Conservation (phyloP, 2,329 filamentous ascomycete species). For the Myriosclerotinia curreyana region DNA sequence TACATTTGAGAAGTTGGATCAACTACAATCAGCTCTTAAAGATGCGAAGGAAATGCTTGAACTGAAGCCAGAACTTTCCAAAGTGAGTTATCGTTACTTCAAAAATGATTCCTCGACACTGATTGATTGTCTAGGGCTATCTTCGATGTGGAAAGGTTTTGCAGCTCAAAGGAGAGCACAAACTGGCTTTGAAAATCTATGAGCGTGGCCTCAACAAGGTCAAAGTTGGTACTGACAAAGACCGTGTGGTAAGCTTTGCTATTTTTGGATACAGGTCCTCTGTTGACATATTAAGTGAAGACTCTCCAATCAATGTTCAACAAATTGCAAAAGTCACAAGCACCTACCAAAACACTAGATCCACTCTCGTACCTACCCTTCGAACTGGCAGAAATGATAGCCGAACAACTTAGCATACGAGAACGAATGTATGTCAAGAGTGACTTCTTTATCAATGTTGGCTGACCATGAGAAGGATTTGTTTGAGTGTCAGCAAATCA, state of each 20-base stretch:
- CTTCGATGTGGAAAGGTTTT: constrained; percentile 39
- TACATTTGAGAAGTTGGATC: constrained; percentile 38
- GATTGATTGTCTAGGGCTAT: constrained; percentile 34
- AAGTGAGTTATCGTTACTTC: constrained; percentile 25
- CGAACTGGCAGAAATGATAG: constrained; percentile 39
- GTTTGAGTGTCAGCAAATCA: constrained; percentile 35
- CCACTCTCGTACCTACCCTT: constrained; percentile 38
- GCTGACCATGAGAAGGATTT: constrained; percentile 32
- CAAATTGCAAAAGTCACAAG: constrained; percentile 33
- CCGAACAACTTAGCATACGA: constrained; percentile 34
- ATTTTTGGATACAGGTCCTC: neutral
- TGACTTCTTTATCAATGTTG: neutral
- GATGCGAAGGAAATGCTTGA: constrained; percentile 40
- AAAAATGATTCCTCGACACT: neutral
- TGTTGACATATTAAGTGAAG: constrained; percentile 29
- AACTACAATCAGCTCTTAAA: constrained; percentile 34
- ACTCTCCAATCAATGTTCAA: constrained; percentile 35
- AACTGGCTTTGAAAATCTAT: constrained; percentile 39
- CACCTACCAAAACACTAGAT: constrained; percentile 35
- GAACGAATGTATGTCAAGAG: constrained; percentile 35
- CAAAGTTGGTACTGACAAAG: constrained; percentile 35
- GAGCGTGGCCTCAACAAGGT: constrained; percentile 39
- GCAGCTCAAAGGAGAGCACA: constrained; percentile 34
- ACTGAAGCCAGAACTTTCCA: constrained; percentile 35
- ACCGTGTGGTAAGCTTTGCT: constrained; percentile 32